Evolutionary conservation across 2,329 filamentous ascomycete species (phyloP).

Genomic region (Aspergillus ibericus): DNA sequence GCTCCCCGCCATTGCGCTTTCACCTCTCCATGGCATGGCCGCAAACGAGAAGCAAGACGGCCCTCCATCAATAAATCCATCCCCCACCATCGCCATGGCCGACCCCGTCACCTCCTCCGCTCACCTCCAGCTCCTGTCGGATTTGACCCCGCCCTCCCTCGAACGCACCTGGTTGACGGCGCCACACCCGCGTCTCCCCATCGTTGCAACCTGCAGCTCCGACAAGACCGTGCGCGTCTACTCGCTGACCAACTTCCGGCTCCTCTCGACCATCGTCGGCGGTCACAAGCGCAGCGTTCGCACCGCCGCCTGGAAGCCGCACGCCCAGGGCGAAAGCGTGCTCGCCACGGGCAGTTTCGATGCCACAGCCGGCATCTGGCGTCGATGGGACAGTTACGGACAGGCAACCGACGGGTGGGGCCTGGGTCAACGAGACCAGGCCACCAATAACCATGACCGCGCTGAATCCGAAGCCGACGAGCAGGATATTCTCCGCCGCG

Average conservation of each 20-base stretch:
- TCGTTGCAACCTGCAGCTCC: conserved; percentile 84
- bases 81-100: conserved; percentile 4
- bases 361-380: conserved; percentile 83
- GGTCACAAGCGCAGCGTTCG: conserved; percentile 92
- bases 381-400: conserved; percentile 56
- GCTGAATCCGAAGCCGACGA: neutral
- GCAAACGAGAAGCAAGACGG: neutral
- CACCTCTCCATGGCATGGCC: neutral
- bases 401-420: neutral
- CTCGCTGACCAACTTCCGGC: conserved; percentile 75
- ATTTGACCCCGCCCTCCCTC: conserved; percentile 53
- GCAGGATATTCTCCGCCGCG: conserved; percentile 12
- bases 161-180: conserved; percentile 79
- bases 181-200: conserved; percentile 81
- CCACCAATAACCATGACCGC: conserved; percentile 12
- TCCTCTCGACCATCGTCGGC: conserved; percentile 76
- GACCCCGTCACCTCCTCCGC: conserved; percentile 7
- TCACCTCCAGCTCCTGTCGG: conserved; percentile 47
- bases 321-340: conserved; percentile 65
- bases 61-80: neutral
- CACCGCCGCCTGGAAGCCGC: conserved; percentile 82
- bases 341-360: conserved; percentile 94
- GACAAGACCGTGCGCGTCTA: conserved; percentile 87
- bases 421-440: conserved; percentile 17
- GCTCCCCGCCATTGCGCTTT: neutral